These are phyloP conservation scores for Colletotrichum somersetense DNA, from an alignment of 2,329 filamentous ascomycete genomes.

Conservation along the genomic window DNA sequence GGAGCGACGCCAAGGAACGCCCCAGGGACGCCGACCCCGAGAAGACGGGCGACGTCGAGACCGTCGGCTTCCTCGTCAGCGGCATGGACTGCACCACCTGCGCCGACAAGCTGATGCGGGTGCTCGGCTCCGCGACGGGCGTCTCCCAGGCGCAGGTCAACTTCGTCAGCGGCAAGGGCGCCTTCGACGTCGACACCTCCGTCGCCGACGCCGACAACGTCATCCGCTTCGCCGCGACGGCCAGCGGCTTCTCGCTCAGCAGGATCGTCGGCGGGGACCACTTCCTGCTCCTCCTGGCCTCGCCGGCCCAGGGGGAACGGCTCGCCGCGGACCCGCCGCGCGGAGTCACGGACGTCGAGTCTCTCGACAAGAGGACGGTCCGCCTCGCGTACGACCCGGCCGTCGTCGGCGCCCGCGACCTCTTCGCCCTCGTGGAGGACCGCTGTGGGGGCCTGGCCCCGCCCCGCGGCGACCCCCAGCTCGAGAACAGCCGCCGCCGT, in stretches of 20 bases:
- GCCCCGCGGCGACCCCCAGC: slow-evolving; percentile 50
- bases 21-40: no score
- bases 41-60: no score
- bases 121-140: no score
- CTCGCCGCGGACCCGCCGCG: slow-evolving; percentile 43
- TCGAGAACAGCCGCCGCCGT: slow-evolving; percentile 44
- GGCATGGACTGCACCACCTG: no score
- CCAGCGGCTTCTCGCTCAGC: slow-evolving; percentile 50
- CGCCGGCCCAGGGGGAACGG: slow-evolving; percentile 25
- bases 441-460: slow-evolving; percentile 47
- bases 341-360: slow-evolving; percentile 46
- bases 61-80: no score
- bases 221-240: slow-evolving; percentile 45
- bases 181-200: slow-evolving; percentile 49
- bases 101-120: no score
- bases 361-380: slow-evolving; percentile 49
- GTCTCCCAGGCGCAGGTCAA: slow-evolving; percentile 41
- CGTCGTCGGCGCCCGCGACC: slow-evolving; percentile 49
- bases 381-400: slow-evolving; percentile 53
- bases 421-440: slow-evolving; percentile 44
- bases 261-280: slow-evolving; percentile 47
- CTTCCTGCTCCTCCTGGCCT: slow-evolving; percentile 48
- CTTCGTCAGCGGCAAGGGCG: slow-evolving; percentile 54
- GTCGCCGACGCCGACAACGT: slow-evolving; percentile 47
- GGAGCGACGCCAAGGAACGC: no score